A percentile compares a stretch with the other conserved stretches of the same genome.
Conservation (phyloP, 2,329 filamentous ascomycete genomes). For the Fusarium miscanthi region DNA sequence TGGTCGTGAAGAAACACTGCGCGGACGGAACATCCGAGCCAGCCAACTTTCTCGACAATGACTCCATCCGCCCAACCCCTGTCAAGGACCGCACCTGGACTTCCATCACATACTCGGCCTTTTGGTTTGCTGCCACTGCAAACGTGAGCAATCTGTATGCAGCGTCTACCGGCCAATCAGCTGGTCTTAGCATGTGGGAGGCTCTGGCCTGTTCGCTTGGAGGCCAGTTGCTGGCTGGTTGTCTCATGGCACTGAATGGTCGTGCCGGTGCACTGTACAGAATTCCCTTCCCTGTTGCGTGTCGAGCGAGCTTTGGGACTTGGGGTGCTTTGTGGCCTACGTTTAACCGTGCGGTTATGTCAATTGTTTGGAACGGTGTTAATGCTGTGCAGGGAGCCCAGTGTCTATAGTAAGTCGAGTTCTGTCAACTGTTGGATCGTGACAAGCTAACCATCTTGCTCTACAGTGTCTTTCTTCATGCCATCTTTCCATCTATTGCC, state of each 20-base stretch:
- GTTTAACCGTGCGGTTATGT: slow-evolving; percentile 9
- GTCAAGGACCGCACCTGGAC: slow-evolving; percentile 18
- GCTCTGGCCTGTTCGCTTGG: slow-evolving; percentile 2
- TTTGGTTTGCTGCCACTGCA: neutral
- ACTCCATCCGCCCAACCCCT: slow-evolving; percentile 5
- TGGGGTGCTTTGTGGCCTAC: slow-evolving; percentile 18
- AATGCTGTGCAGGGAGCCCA: slow-evolving; percentile 14
- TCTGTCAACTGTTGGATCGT: rapidly evolving
- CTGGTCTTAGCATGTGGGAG: slow-evolving; percentile 9
- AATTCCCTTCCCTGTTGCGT: slow-evolving; percentile 10
- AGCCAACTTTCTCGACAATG: slow-evolving; percentile 18
- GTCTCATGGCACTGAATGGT: slow-evolving; percentile 13
- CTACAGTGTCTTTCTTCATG: slow-evolving; percentile 6
- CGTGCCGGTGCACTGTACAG: slow-evolving; percentile 5
- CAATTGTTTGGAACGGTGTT: slow-evolving; percentile 18
- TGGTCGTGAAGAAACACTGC: neutral
- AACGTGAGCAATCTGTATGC: slow-evolving; percentile 7
- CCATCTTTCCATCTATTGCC: slow-evolving; percentile 3
- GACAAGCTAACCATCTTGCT: rapidly evolving
- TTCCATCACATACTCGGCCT: slow-evolving; percentile 11
- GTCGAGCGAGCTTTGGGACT: slow-evolving; percentile 8
- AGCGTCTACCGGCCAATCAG: neutral
- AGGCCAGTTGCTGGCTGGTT: slow-evolving; percentile 6
- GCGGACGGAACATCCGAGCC: neutral
- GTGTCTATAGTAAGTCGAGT: slow-evolving; percentile 1